Evolutionary conservation across 2,329 filamentous ascomycete genomes (phyloP).

Genomic region (Monilinia aucupariae): DNA sequence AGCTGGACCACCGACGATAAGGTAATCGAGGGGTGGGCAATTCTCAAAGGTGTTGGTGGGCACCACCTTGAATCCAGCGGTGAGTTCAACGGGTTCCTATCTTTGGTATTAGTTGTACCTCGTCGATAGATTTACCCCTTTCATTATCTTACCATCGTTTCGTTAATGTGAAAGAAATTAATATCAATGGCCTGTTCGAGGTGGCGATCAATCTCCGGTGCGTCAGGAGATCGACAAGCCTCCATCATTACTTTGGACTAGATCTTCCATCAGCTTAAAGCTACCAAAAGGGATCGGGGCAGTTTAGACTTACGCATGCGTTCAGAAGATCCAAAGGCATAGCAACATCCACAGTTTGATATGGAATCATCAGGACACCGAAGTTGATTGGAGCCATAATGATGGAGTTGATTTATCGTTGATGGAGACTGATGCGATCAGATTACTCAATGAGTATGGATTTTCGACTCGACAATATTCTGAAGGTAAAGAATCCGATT

Average conservation of each 20-base stretch:
- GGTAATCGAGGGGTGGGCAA: conserved; percentile 38
- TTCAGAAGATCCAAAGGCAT: conserved; percentile 30
- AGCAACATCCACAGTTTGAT: conserved; percentile 29
- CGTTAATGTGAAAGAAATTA: conserved; percentile 28
- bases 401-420: neutral
- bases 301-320: conserved; percentile 18
- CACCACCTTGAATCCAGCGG: conserved; percentile 17
- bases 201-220: conserved; percentile 14
- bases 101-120: neutral
- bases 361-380: conserved; percentile 29
- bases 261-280: neutral
- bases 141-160: conserved; percentile 19
- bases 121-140: neutral
- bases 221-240: neutral
- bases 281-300: neutral
- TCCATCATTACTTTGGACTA: conserved; percentile 3
- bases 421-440: neutral
- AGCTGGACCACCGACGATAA: conserved; percentile 37
- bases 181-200: conserved; percentile 24
- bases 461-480: neutral
- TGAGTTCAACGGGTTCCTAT: conserved; percentile 22
- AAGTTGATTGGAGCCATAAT: conserved; percentile 30
- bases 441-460: neutral
- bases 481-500: neutral
- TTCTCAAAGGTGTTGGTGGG: conserved; percentile 31